Conservation (phyloP, 306 rosid species). For the Trifolium subterraneum region DNA sequence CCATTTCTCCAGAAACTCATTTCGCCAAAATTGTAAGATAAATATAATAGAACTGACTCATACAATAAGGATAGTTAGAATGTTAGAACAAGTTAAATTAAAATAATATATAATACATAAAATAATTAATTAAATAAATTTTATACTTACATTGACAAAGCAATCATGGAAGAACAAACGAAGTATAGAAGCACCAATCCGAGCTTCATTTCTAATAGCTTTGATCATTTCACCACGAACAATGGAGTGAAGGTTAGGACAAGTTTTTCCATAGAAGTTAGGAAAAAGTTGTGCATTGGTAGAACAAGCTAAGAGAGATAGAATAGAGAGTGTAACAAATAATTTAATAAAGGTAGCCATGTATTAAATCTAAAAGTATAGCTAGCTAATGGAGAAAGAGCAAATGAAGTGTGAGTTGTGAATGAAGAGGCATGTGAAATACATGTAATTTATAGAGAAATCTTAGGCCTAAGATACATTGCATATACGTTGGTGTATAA, state of each 20-base stretch:
- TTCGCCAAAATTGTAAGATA: too few relatives aligned
- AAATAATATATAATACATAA: too few relatives aligned
- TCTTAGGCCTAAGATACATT: neutral
- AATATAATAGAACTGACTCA: too few relatives aligned
- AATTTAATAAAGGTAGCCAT: constrained; percentile 43
- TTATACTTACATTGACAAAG: constrained; percentile 48
- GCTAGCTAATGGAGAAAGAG: neutral
- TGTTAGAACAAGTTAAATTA: too few relatives aligned
- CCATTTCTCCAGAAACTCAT: too few relatives aligned
- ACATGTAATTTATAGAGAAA: constrained; percentile 7
- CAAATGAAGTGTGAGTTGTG: neutral
- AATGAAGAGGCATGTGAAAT: constrained; percentile 24
- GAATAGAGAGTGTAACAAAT: constrained; percentile 33
- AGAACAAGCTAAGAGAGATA: constrained; percentile 43
- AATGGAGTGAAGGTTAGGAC: constrained; percentile 56
- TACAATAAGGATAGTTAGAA: too few relatives aligned
- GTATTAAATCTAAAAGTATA: neutral
- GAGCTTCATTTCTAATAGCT: constrained; percentile 42
- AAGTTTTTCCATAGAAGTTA: constrained; percentile 57
- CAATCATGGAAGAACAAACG: constrained; percentile 59
- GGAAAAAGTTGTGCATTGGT: constrained; percentile 64
- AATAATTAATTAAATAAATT: too few relatives aligned
- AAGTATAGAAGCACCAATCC: constrained; percentile 54
- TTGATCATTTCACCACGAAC: constrained; percentile 56
- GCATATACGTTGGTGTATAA: neutral